These are phyloP conservation scores for Nadsonia fulvescens DNA, from an alignment of 805 yeast genomes.

Conservation along the genomic window DNA sequence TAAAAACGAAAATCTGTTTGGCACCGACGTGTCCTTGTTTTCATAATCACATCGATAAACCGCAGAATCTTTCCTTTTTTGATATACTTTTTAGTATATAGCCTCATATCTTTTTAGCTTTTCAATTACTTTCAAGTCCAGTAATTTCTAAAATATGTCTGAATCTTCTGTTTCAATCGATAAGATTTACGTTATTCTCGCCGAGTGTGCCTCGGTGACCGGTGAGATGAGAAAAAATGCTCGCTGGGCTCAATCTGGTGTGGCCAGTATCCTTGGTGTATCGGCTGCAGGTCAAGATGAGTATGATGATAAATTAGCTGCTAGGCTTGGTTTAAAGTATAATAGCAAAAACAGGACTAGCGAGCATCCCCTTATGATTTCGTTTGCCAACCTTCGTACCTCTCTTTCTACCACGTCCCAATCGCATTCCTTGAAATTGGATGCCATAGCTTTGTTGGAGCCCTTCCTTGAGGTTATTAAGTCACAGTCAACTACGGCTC, in stretches of 20 bases:
- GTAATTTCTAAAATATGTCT: no score
- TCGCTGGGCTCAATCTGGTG: constrained; percentile 59
- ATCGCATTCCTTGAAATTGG: constrained; percentile 34
- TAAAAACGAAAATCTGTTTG: no score
- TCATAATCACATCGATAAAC: no score
- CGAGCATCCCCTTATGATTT: constrained; percentile 51
- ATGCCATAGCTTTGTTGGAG: constrained; percentile 55
- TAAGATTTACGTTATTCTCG: constrained; percentile 65
- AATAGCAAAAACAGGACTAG: constrained; percentile 7
- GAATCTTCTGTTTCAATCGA: constrained; percentile 52
- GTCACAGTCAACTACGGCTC: constrained; percentile 72
- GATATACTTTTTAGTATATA: no score
- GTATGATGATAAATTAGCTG: constrained; percentile 23
- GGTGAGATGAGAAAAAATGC: constrained; percentile 81
- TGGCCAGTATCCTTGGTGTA: constrained; percentile 70
- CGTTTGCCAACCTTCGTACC: constrained; percentile 61
- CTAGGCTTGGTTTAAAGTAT: constrained; percentile 17
- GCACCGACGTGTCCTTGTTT: no score
- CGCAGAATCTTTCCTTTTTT: no score
- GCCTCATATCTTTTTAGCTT: no score
- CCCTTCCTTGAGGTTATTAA: constrained; percentile 77
- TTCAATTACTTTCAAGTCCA: no score
- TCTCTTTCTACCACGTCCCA: constrained; percentile 54
- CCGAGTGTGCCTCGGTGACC: constrained; percentile 73
- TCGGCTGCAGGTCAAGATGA: constrained; percentile 30